Base-by-base conservation (phyloP, 2,329 filamentous ascomycete species). In the Hansfordia pulvinata region DNA sequence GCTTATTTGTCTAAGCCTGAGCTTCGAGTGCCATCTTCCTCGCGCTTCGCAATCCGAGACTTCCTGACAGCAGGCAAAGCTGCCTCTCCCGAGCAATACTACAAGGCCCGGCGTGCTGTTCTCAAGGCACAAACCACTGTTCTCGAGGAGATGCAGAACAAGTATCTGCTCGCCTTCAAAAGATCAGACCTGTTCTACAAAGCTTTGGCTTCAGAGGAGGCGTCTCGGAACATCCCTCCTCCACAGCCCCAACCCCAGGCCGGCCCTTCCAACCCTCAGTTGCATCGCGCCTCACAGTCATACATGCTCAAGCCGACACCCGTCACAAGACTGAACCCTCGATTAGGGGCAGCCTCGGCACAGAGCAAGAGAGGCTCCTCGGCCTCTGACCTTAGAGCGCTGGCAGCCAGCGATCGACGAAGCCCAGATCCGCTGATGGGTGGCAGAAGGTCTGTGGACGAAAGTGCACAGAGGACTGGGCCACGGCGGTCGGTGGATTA, bases 141-240 rank as follows among this genome's bases (percentile, higher is more conserved):
- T 0, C 65, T 94, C 30, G 81, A 93, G 33, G 76, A 81, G 40
- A 82, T 98, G 71, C 77, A 85, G 42, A 71, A 73, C 13, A 71
- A 68, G 10, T 72, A 93, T 44, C 90, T 90, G 36, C 74, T 79
- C 11, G 72, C 70, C 12, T 98, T 98, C 58, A 93, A 86, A 45
- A 81, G 76, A 39, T 93, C 90, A 0, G 90, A 96, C 44, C 54
- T 98, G 1, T 98, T 85, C 49, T 96, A 90, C 60, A 98, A 98
- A 49, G 94, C 86, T 47, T 63, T 98, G 2, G 84, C 88, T 6
- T 81, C 88, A 9, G 83, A 93, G 42, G 85, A 93, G 52, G 64
- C 70, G 21, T 62, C 68, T 2, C 60, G 45, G 28, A 39, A 31
- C 17, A 31, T 23, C 18, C 11, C 26, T 26, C 37, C 30, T 20